phyloP scores from a whole-genome alignment of 345 rosid species.

The Turritis glabra region DNA sequence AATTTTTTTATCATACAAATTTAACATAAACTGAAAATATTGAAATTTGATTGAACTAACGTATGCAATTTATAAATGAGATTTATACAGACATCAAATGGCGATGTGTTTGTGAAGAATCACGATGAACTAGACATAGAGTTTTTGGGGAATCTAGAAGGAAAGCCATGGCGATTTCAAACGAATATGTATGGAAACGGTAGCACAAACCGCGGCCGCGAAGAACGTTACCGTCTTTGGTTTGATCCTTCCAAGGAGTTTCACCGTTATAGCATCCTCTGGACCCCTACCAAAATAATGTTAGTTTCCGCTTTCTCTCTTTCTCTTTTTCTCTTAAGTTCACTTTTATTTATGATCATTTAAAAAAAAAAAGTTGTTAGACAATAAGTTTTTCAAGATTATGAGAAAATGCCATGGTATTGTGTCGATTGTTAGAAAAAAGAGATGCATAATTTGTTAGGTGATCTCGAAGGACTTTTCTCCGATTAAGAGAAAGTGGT shows the following conservation, averaged over 20 bases:
- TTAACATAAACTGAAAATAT: background rate
- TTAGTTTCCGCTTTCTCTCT: conserved; percentile 45
- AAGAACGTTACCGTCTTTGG: conserved; percentile 90
- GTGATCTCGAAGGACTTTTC: background rate
- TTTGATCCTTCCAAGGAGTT: conserved; percentile 87
- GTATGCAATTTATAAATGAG: conserved; percentile 1
- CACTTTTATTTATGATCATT: background rate
- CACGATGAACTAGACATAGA: conserved; percentile 96
- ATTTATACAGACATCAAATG: conserved; percentile 68
- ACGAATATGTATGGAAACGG: conserved; percentile 93
- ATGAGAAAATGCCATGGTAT: background rate
- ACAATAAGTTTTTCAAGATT: background rate
- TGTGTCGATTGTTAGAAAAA: background rate
- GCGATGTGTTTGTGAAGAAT: conserved; percentile 67
- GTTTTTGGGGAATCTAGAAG: conserved; percentile 76
- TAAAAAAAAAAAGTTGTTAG: background rate
- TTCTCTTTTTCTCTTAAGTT: background rate
- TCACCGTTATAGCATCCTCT: conserved; percentile 86
- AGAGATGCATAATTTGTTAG: background rate
- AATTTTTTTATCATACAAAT: background rate
- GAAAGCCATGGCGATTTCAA: conserved; percentile 91
- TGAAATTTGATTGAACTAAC: background rate
- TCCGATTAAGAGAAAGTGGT: background rate
- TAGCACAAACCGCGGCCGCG: conserved; percentile 79
- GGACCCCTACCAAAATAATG: conserved; percentile 73